These are phyloP conservation scores for Pseudonitzschia multistriata DNA, from an alignment of 108 stramenopile genomes.

Conservation along the genomic window DNA sequence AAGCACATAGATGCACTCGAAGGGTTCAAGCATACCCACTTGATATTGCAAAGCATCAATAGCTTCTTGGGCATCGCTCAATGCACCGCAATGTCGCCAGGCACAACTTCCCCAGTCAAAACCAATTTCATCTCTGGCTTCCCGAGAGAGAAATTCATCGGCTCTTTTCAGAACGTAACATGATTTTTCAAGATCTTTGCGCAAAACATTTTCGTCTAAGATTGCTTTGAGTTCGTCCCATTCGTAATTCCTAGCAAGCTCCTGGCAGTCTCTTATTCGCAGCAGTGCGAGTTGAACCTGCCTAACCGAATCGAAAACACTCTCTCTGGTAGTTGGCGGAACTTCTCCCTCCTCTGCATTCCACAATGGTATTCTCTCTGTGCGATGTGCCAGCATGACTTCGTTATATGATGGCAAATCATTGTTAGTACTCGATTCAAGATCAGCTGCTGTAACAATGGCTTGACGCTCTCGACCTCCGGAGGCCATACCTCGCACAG, in stretches of 20 bases:
- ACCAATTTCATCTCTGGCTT: conserved; percentile 53
- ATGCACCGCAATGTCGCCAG: conserved; percentile 83
- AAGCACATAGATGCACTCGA: conserved; percentile 67
- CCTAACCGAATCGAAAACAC: conserved; percentile 43
- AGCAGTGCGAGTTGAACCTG: conserved; percentile 44
- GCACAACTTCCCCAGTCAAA: conserved; percentile 88
- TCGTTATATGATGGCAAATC: conserved; percentile 74
- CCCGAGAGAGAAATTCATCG: conserved; percentile 19
- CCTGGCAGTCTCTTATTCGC: conserved; percentile 38
- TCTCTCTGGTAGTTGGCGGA: conserved; percentile 11
- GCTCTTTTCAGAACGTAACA: conserved; percentile 26
- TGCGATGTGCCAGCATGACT: conserved; percentile 71
- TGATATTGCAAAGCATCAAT: conserved; percentile 68
- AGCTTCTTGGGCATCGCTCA: conserved; percentile 84
- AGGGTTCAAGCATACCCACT: conserved; percentile 83
- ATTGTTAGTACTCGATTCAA: conserved; percentile 4
- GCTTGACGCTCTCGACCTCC: conserved; percentile 16
- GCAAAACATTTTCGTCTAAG: conserved; percentile 23
- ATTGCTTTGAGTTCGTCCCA: conserved; percentile 62
- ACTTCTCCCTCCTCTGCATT: conserved; percentile 5
- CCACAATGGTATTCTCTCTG: conserved; percentile 64
- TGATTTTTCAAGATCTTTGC: conserved; percentile 20
- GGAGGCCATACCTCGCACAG: conserved; percentile 30
- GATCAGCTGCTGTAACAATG: conserved; percentile 8
- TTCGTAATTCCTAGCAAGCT: conserved; percentile 60